Base-by-base conservation (phyloP, 352 stramenopile species). In the Globisporangium ultimum region DNA sequence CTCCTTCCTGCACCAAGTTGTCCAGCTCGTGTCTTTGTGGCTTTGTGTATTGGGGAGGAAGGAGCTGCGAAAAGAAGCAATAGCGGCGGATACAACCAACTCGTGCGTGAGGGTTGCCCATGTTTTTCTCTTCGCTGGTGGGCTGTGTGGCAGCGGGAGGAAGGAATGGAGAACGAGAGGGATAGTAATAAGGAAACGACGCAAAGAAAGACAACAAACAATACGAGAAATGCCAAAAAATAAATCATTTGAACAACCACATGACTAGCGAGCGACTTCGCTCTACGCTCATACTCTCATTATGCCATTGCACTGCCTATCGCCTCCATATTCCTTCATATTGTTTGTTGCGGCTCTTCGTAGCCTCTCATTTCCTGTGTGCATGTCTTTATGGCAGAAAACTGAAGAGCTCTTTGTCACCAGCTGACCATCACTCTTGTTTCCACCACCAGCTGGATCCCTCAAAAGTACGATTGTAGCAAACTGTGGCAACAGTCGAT, bases 131-230 rank as follows among this genome's bases (percentile, higher is more conserved):
- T 45, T 5, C 17, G 40, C 40, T 45, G 40, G 7, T 45, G 40
- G 13, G 40, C 13, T 45, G 12, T 18, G 12, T 45, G 40, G 13
- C 13, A 18, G 40, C 40, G 12, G 40, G 13, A n/a, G 40, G 40
- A 18, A n/a, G 12, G 40, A 17, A 45, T 45, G 40, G 12, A n/a
- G 17, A n/a, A 18, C 13, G 17, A 45, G 40, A 45, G 17, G 40
- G 40, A 45, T 45, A 45, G 40, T 45, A 45, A 45, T 45, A 45
- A 45, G 40, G 40, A 45, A 45, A 45, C 28, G 28, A 36, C 28
- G 28, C 28, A 6, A 36, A 8, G 28, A n/a, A 45, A 45, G 17
- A 45, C 40, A 45, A 8, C 11, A 45, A n/a, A 43, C 38, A 43
- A 15, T 18, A 45, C 12, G 12, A 15, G 12, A 45, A 45, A 45